Base-by-base conservation (phyloP, 139 green algal species). In the Marvania coccoides region DNA sequence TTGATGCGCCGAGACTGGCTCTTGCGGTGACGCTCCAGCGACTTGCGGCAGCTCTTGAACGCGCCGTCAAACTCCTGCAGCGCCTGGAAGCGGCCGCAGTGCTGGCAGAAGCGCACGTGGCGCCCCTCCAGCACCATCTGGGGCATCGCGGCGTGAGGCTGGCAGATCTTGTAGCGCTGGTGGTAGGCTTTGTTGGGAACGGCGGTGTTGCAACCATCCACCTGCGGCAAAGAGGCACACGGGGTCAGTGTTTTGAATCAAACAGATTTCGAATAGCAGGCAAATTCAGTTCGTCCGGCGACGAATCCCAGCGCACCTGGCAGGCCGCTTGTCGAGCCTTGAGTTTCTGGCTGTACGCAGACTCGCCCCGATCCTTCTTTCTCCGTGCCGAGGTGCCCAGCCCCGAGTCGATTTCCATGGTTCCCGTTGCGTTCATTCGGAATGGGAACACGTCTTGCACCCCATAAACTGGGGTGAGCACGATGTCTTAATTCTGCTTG, bases 61-160 rank as follows among this genome's bases (percentile, higher is more conserved):
- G 51, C 47, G 26, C 58, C 58, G 42, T 66, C 55, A 47, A 72
- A 33, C 64, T 34, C 65, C 48, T 36, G 23, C 6, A 71, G 47
- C 42, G 48, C 56, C 14, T 71, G 65, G 13, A 71, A 71, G n/a
- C 51, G 40, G 13, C 65, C 65, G 45, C 65, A 71, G 35, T 71
- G 65, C 57, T 71, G 65, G 53, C 65, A 71, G 53, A 71, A 71
- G 31, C 65, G 65, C 42, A 56, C 35, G 23, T 56, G 37, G 2
- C 42, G 31, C 19, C 65, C 65, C 0, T 71, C 65, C 5, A 71
- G 6, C 33, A 34, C 9, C 51, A 71, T 56, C 7, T 31, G 47
- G 2, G 51, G 26, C 65, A 57, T 65, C 19, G 42, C 42, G 19
- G 42, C 42, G 19, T 51, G 42, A 19, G 19, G 19, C 42, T 51